Evolutionary conservation across 495 filamentous ascomycete genomes (phyloP).

Genomic region (Lasiosphaeris hirsuta): DNA sequence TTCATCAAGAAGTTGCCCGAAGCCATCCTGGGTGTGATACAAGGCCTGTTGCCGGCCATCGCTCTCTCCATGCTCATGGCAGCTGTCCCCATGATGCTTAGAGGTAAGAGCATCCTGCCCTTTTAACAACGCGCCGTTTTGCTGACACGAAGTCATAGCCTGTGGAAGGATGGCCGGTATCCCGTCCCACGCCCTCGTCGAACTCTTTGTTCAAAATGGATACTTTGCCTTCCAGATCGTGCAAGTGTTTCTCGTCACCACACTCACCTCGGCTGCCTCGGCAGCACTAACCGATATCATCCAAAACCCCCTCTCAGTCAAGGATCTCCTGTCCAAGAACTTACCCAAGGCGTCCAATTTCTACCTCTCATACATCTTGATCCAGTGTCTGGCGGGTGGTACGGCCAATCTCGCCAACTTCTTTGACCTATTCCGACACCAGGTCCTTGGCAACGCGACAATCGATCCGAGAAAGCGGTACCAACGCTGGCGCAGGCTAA

Average conservation of each 20-base stretch:
- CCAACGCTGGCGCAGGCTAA: conserved; percentile 61
- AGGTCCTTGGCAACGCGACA: conserved; percentile 62
- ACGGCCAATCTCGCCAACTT: conserved; percentile 60
- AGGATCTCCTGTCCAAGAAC: conserved; percentile 64
- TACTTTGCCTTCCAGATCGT: conserved; percentile 89
- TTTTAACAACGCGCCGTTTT: not conserved
- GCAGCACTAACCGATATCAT: conserved; percentile 58
- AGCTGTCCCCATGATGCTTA: conserved; percentile 70
- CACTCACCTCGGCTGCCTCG: conserved; percentile 67
- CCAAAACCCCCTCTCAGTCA: conserved; percentile 54
- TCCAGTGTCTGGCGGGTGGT: conserved; percentile 76
- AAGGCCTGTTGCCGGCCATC: conserved; percentile 72
- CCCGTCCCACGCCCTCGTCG: conserved; percentile 67
- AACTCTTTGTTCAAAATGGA: conserved; percentile 73
- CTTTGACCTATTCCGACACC: conserved; percentile 49
- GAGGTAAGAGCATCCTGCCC: conserved; percentile 47
- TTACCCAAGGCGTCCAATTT: conserved; percentile 83
- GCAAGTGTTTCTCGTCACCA: conserved; percentile 87
- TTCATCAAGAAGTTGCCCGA: conserved; percentile 67
- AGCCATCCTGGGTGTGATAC: conserved; percentile 67
- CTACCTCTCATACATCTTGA: conserved; percentile 83
- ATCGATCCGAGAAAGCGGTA: conserved; percentile 75
- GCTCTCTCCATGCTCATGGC: conserved; percentile 77
- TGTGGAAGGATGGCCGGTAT: conserved; percentile 70
- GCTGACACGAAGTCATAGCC: conserved; percentile 34